Evolutionary conservation across 768 basidiomycete species (phyloP).

Genomic region (Saitozyma podzolica): DNA sequence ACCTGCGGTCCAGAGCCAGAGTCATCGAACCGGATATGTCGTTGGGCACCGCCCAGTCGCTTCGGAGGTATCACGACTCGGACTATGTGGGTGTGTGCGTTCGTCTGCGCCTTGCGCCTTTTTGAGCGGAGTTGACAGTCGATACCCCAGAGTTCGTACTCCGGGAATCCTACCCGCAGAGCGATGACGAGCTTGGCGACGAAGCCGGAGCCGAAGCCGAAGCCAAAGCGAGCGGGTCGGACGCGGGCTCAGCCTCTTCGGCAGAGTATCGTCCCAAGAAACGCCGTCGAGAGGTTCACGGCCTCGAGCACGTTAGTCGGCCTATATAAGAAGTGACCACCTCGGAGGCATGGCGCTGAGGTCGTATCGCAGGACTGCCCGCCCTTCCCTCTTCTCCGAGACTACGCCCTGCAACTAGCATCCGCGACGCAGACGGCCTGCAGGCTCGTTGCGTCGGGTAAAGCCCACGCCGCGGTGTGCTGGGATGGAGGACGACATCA

Average conservation of each 20-base stretch:
- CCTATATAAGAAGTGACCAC: constrained; percentile 18
- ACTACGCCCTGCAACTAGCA: constrained; percentile 71
- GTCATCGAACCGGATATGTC: constrained; percentile 59
- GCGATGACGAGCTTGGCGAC: too few species aligned
- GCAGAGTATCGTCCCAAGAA: too few species aligned
- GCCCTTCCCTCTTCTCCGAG: constrained; percentile 65
- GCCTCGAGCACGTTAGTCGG: constrained; percentile 62
- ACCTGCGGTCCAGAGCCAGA: constrained; percentile 26
- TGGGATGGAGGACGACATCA: constrained; percentile 98
- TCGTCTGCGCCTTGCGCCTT: constrained; percentile 49
- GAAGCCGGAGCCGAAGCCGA: too few species aligned
- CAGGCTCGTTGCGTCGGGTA: constrained; percentile 55
- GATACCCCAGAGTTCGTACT: neutral
- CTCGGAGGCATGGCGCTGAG: too few species aligned
- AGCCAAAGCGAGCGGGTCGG: too few species aligned
- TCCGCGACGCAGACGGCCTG: constrained; percentile 78
- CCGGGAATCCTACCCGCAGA: neutral
- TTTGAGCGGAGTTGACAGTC: neutral
- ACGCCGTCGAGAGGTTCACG: constrained; percentile 54
- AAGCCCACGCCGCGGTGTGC: constrained; percentile 67
- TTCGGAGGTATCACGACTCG: constrained; percentile 68
- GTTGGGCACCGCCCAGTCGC: constrained; percentile 62
- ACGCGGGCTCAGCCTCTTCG: too few species aligned
- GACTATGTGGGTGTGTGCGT: constrained; percentile 64
- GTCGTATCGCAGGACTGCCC: constrained; percentile 70